Evolutionary conservation across 2,329 filamentous ascomycete species (phyloP).

Genomic region (Penicillium thymicola): DNA sequence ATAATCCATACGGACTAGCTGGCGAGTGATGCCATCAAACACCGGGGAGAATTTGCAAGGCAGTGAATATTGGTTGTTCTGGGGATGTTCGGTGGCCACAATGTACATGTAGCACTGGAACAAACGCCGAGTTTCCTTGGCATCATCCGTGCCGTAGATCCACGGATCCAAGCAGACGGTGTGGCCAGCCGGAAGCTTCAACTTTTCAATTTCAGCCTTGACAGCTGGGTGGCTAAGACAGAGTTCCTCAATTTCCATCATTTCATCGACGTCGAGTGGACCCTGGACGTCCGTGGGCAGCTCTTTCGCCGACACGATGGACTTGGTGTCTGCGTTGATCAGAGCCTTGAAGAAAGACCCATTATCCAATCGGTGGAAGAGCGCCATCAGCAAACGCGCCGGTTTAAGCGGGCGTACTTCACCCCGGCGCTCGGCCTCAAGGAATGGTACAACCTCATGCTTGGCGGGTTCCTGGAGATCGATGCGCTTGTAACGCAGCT

Average conservation of each 20-base stretch:
- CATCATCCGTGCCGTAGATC: constrained; percentile 60
- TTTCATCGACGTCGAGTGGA: constrained; percentile 58
- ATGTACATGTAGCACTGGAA: constrained; percentile 44
- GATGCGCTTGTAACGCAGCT: constrained; percentile 60
- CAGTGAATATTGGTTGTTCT: constrained; percentile 38
- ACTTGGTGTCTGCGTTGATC: constrained; percentile 41
- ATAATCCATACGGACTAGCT: constrained; percentile 66
- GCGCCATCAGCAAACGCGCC: constrained; percentile 52
- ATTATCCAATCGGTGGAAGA: constrained; percentile 43
- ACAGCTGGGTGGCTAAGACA: constrained; percentile 56
- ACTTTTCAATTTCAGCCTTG: constrained; percentile 57
- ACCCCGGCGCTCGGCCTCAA: constrained; percentile 59
- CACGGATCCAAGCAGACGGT: constrained; percentile 61
- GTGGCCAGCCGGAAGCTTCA: constrained; percentile 57
- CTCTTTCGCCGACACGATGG: constrained; percentile 39
- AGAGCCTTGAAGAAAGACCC: constrained; percentile 43
- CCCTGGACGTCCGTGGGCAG: constrained; percentile 53
- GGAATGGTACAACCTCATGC: constrained; percentile 56
- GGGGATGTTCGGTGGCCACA: constrained; percentile 33
- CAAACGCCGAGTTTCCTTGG: constrained; percentile 38
- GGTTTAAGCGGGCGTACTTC: constrained; percentile 50
- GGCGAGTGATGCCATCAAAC: constrained; percentile 59
- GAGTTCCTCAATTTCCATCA: constrained; percentile 56
- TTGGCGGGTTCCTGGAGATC: constrained; percentile 65
- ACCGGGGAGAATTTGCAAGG: constrained; percentile 40